Conservation (phyloP, 306 rosid genomes). For the Pyrus communis region DNA sequence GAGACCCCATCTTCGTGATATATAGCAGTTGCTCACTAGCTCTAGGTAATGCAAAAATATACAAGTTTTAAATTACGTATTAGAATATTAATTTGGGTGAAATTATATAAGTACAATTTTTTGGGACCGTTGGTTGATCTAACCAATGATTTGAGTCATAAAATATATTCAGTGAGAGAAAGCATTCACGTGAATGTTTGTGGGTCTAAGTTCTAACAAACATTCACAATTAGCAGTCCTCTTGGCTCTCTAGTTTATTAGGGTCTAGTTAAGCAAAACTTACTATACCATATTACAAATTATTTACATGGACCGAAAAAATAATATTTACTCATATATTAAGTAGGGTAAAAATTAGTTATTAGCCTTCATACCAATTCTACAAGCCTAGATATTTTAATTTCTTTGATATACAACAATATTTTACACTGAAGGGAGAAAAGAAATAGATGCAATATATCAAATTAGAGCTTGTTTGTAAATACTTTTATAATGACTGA, state of each 20-base stretch:
- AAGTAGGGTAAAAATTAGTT: background rate
- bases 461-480: no score
- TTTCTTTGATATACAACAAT: no score
- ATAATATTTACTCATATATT: background rate
- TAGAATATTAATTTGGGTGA: background rate
- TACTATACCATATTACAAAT: background rate
- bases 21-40: background rate
- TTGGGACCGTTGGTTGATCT: slow-evolving; percentile 8
- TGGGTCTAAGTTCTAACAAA: slow-evolving; percentile 31
- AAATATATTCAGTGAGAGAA: background rate
- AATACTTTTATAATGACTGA: no score
- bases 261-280: background rate
- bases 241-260: background rate
- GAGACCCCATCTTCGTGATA: background rate
- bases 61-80: background rate
- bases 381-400: no score
- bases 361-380: background rate
- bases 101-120: background rate
- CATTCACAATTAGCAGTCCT: slow-evolving; percentile 20
- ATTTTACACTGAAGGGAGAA: no score
- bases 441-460: no score
- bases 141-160: slow-evolving; percentile 24
- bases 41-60: background rate
- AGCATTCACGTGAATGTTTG: slow-evolving; percentile 42
- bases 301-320: no score